Conservation (phyloP, 2,329 filamentous ascomycete genomes). For the Ceratocystis cubensis region DNA sequence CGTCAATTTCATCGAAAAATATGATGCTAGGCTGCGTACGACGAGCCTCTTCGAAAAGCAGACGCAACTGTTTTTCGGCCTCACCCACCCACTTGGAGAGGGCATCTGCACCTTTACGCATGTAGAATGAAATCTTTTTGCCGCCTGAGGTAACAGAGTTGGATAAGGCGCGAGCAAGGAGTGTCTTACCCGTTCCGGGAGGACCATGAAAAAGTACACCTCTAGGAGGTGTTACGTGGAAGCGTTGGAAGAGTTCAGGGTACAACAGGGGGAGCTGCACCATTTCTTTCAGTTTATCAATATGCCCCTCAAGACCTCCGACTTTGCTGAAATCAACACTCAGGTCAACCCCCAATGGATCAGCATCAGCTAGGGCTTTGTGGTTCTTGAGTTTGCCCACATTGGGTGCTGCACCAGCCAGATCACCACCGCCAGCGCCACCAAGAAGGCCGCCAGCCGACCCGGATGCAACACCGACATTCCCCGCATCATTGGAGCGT, state of each 20-base stretch:
- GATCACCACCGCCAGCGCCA: conserved; percentile 29
- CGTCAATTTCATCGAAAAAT: conserved; percentile 92
- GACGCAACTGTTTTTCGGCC: conserved; percentile 82
- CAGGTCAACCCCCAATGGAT: conserved; percentile 84
- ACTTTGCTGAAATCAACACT: conserved; percentile 91
- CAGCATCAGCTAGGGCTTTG: conserved; percentile 82
- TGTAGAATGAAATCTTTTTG: conserved; percentile 95
- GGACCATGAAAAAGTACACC: conserved; percentile 95
- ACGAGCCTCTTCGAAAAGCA: conserved; percentile 89
- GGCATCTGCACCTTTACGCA: conserved; percentile 96
- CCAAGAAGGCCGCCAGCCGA: conserved; percentile 37
- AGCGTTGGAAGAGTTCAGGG: conserved; percentile 81
- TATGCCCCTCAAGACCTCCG: conserved; percentile 82
- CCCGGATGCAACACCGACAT: conserved; percentile 49
- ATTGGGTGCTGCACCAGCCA: conserved; percentile 46
- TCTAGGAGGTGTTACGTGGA: conserved; percentile 85
- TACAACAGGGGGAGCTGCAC: conserved; percentile 88
- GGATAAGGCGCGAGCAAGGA: conserved; percentile 85
- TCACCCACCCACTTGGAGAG: conserved; percentile 98
- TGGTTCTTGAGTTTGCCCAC: conserved; percentile 89
- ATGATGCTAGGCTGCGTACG: conserved; percentile 97
- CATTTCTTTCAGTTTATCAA: conserved; percentile 98
- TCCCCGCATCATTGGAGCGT: conserved; percentile 44
- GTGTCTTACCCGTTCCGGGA: conserved; percentile 91
- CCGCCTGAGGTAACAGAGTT: conserved; percentile 82